Evolutionary conservation across 768 basidiomycete species (phyloP).

Genomic region (Mycena galericulata): DNA sequence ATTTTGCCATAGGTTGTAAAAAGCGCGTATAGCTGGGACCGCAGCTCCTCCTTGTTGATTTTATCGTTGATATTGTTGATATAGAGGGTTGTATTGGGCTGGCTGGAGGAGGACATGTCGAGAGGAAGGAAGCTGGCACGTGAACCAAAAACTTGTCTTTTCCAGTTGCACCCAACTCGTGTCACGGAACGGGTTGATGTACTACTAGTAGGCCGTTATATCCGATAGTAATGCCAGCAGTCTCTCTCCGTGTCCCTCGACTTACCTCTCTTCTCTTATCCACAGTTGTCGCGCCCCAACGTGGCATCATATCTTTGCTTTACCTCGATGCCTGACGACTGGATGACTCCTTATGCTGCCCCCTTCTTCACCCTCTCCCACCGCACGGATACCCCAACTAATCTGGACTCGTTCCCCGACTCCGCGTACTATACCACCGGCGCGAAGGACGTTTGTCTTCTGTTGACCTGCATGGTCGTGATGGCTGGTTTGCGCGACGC

Average conservation of each 20-base stretch:
- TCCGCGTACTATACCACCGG: constrained; percentile 80
- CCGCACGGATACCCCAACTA: constrained; percentile 64
- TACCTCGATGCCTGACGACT: too few species aligned
- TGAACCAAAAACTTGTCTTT: too few species aligned
- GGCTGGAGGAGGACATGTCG: constrained; percentile 50
- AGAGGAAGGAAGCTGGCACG: constrained; percentile 11
- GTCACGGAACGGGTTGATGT: too few species aligned
- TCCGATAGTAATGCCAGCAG: too few species aligned
- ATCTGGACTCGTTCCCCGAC: constrained; percentile 79
- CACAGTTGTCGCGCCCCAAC: too few species aligned
- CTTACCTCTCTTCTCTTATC: too few species aligned
- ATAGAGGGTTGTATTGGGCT: constrained; percentile 91
- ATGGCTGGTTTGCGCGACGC: constrained; percentile 92
- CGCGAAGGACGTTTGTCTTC: constrained; percentile 80
- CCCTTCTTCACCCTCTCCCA: constrained; percentile 85
- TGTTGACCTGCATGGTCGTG: constrained; percentile 83
- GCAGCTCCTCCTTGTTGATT: constrained; percentile 91
- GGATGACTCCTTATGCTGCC: constrained; percentile 64
- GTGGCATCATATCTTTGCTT: too few species aligned
- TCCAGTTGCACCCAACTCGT: too few species aligned
- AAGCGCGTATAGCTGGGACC: constrained; percentile 83
- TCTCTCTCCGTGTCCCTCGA: too few species aligned
- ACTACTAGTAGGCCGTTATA: too few species aligned
- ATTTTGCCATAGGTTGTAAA: constrained; percentile 95
- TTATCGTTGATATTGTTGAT: constrained; percentile 95